phyloP scores from a whole-genome alignment of 805 yeast species.

The Metschnikowia similis region DNA sequence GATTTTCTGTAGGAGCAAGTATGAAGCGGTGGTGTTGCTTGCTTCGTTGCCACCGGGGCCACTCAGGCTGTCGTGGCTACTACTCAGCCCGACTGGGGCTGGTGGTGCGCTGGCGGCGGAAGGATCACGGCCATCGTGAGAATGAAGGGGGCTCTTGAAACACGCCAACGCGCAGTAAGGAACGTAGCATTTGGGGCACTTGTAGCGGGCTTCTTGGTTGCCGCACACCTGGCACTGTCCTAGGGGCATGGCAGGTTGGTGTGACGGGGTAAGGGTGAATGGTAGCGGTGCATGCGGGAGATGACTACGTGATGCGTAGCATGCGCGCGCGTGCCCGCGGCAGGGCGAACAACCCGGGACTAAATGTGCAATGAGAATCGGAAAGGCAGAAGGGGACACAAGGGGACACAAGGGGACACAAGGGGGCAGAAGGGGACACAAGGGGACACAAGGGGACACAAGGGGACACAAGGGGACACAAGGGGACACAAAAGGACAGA shows the following conservation, averaged over 20 bases:
- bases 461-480: too few relatives aligned
- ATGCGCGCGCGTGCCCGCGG: neutral
- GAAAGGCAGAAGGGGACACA: too few relatives aligned
- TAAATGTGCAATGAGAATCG: too few relatives aligned
- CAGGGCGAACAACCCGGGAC: too few relatives aligned
- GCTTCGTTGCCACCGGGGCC: too few relatives aligned
- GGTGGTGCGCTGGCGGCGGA: neutral
- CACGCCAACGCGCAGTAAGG: constrained; percentile 59
- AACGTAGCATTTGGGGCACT: constrained; percentile 50
- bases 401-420: too few relatives aligned
- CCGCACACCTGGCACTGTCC: constrained; percentile 39
- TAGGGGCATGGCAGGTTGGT: constrained; percentile 8
- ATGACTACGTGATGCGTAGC: neutral
- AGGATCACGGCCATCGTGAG: constrained; percentile 14
- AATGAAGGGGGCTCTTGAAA: constrained; percentile 46
- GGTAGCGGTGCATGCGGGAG: neutral
- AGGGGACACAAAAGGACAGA: too few relatives aligned
- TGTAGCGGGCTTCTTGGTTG: constrained; percentile 42
- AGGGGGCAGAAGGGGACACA: too few relatives aligned
- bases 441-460: too few relatives aligned
- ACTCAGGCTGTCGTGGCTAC: too few relatives aligned
- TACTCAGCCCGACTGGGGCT: too few relatives aligned
- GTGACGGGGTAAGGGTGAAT: neutral
- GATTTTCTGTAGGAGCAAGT: constrained; percentile 6
- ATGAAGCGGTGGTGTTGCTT: neutral